Evolutionary conservation across 2,329 filamentous ascomycete genomes (phyloP).

Genomic region (Septoria petroselini): DNA sequence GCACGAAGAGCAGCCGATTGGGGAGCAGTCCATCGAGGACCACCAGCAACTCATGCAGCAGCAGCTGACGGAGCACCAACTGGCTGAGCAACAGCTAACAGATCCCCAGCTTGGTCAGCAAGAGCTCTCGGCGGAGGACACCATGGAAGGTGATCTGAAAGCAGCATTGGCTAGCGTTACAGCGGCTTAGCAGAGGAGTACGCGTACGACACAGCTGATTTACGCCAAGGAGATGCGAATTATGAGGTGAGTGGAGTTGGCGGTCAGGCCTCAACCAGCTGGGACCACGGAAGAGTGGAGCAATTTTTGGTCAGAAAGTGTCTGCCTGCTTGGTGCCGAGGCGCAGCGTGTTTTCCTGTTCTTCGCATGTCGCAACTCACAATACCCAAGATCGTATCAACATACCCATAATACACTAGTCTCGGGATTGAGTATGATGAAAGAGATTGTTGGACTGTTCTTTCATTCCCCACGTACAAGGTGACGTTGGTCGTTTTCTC

Average conservation of each 20-base stretch:
- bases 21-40: too few species aligned
- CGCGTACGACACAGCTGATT: not conserved
- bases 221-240: not conserved
- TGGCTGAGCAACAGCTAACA: conserved; percentile 1
- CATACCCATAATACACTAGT: not conserved
- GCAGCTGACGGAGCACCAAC: conserved; percentile 2
- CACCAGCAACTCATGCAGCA: too few species aligned
- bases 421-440: too few species aligned
- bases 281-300: not conserved
- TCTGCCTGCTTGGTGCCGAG: not conserved
- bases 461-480: too few species aligned
- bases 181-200: not conserved
- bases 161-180: not conserved
- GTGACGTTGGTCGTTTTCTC: too few species aligned
- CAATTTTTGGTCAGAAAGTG: not conserved
- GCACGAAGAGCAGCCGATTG: not conserved
- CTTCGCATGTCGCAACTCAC: not conserved
- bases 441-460: too few species aligned
- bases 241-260: too few species aligned
- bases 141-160: conserved; percentile 3
- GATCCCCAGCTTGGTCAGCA: conserved; percentile 2
- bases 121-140: not conserved
- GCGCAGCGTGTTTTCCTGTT: not conserved
- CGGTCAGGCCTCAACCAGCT: not conserved
- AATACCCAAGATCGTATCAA: not conserved